phyloP scores from a whole-genome alignment of 768 basidiomycete species.

The Gautieria morchelliformis region DNA sequence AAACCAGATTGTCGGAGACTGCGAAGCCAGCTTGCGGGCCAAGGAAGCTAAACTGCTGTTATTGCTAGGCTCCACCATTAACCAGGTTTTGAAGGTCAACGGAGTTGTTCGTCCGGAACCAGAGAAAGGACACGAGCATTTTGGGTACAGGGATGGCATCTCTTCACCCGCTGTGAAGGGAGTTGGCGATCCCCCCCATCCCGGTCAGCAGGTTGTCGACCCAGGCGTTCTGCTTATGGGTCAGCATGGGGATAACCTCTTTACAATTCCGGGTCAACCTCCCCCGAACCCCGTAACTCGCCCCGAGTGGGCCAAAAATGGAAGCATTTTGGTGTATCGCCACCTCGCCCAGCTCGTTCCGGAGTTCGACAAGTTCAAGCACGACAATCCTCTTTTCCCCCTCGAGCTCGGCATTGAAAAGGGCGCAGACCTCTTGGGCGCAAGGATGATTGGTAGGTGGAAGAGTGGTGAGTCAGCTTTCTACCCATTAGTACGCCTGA shows the following conservation, averaged over 20 bases:
- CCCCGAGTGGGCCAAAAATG: slow-evolving; percentile 37
- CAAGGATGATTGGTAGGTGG: slow-evolving; percentile 33
- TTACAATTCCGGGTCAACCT: too few relatives aligned
- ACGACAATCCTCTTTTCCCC: slow-evolving; percentile 14
- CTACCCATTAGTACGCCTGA: not conserved
- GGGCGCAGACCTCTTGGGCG: slow-evolving; percentile 22
- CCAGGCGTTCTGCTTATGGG: slow-evolving; percentile 15
- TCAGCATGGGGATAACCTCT: slow-evolving; percentile 6
- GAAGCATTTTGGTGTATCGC: slow-evolving; percentile 44
- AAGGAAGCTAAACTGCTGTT: slow-evolving; percentile 14
- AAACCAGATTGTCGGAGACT: slow-evolving; percentile 31
- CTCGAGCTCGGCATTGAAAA: slow-evolving; percentile 12
- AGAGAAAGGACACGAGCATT: slow-evolving; percentile 21
- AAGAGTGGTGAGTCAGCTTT: slow-evolving; percentile 17
- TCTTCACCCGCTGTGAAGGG: slow-evolving; percentile 14
- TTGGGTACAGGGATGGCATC: slow-evolving; percentile 19
- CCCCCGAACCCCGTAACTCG: slow-evolving; percentile 14
- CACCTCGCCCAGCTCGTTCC: slow-evolving; percentile 28
- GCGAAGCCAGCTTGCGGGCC: slow-evolving; percentile 25
- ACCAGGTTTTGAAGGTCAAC: slow-evolving; percentile 26
- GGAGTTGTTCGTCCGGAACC: slow-evolving; percentile 23
- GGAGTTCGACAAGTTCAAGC: slow-evolving; percentile 23
- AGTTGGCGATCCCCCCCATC: slow-evolving; percentile 10
- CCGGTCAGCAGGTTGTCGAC: slow-evolving; percentile 13
- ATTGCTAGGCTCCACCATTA: slow-evolving; percentile 32